Evolutionary conservation across 306 rosid genomes (phyloP).

Genomic region (Ormosia semicastrata): DNA sequence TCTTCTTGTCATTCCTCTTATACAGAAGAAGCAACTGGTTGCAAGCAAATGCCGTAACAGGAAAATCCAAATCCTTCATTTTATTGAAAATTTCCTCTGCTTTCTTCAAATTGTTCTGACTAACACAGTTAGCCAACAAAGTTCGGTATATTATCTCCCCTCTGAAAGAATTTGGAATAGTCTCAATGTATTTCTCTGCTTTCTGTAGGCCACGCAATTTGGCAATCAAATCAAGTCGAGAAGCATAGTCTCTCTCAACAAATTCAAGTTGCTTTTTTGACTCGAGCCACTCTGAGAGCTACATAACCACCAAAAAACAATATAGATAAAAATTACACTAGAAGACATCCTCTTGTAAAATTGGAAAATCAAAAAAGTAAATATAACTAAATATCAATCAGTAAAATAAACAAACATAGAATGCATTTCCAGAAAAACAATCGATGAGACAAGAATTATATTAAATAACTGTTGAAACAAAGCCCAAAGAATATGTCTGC

Average conservation of each 20-base stretch:
- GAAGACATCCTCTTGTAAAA: conserved; percentile 19
- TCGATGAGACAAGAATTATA: neutral
- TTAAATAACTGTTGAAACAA: neutral
- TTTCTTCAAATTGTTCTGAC: conserved; percentile 47
- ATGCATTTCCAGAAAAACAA: neutral
- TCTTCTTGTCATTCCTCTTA: conserved; percentile 66
- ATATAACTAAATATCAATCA: neutral
- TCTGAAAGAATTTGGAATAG: conserved; percentile 70
- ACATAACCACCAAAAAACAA: conserved; percentile 30
- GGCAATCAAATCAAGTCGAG: conserved; percentile 76
- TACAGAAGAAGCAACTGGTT: conserved; percentile 79
- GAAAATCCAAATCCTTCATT: conserved; percentile 70
- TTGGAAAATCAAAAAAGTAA: neutral
- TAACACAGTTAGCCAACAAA: conserved; percentile 59
- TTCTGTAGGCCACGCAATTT: conserved; percentile 54
- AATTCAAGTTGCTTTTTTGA: conserved; percentile 48
- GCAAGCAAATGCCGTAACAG: conserved; percentile 63
- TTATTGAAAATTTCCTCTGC: conserved; percentile 71
- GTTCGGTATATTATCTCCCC: conserved; percentile 73
- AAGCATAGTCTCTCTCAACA: conserved; percentile 69
- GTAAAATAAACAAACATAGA: neutral
- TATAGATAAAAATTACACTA: neutral
- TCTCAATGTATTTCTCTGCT: conserved; percentile 68
- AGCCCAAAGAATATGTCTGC: neutral
- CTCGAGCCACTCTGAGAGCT: conserved; percentile 86